Conservation (phyloP, 352 stramenopile species). For the Phytophthora quininea region DNA sequence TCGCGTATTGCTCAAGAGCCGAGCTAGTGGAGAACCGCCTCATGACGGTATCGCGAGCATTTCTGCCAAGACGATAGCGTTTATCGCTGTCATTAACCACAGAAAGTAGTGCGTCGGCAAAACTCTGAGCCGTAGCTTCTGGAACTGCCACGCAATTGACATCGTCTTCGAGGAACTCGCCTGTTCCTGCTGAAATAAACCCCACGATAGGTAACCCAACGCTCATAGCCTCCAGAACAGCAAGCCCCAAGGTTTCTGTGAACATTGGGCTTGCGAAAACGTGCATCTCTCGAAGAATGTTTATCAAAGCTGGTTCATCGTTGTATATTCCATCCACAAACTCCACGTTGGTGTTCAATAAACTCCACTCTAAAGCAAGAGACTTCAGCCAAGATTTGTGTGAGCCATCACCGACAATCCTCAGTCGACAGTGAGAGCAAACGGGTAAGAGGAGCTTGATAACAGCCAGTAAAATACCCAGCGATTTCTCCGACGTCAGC, state of each 20-base stretch:
- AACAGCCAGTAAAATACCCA: constrained; percentile 43
- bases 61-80: constrained; percentile 30
- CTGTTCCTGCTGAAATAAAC: constrained; percentile 48
- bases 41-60: constrained; percentile 45
- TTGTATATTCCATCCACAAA: constrained; percentile 60
- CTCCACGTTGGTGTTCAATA: constrained; percentile 36
- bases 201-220: constrained; percentile 53
- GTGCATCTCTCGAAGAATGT: constrained; percentile 43
- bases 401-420: constrained; percentile 45
- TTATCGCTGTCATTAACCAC: constrained; percentile 29
- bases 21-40: constrained; percentile 36
- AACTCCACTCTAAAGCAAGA: constrained; percentile 36
- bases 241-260: constrained; percentile 57
- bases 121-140: constrained; percentile 33
- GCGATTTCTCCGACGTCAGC: constrained; percentile 53
- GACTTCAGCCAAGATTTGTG: constrained; percentile 33
- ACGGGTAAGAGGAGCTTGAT: constrained; percentile 31
- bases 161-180: constrained; percentile 51
- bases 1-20: constrained; percentile 38
- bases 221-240: constrained; percentile 66
- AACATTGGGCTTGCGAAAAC: constrained; percentile 52
- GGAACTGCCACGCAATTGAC: constrained; percentile 50
- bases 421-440: constrained; percentile 34
- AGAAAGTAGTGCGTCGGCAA: constrained; percentile 36
- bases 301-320: constrained; percentile 35